Percentiles rank a stretch among this genome's conserved stretches.
Conservation (phyloP, 2,329 filamentous ascomycete species). For the Diaporthe destruens region DNA sequence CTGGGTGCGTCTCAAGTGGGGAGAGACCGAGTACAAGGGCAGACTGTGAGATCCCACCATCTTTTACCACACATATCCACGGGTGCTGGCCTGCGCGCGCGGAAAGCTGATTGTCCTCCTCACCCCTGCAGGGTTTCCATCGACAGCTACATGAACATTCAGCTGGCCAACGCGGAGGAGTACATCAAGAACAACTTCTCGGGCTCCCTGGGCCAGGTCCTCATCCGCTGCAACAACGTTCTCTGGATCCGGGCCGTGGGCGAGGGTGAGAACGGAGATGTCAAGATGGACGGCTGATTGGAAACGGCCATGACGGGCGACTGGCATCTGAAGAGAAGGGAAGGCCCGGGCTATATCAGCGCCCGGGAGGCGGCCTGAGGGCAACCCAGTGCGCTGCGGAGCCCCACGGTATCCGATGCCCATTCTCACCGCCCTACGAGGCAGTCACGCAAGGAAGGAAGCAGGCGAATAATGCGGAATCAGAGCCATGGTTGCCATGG, state of each 20-base stretch:
- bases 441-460: background rate
- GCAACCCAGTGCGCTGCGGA: background rate
- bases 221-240: conserved; percentile 96
- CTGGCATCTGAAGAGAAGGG: background rate
- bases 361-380: background rate
- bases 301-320: conserved; percentile 5
- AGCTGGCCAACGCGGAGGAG: conserved; percentile 91
- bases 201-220: conserved; percentile 86
- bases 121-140: conserved; percentile 70
- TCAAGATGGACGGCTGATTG: conserved; percentile 69
- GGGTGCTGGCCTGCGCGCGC: no score
- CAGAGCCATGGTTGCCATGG: conserved; percentile 1
- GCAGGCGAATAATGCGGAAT: background rate
- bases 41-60: conserved; percentile 62
- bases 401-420: background rate
- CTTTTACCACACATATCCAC: background rate
- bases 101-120: background rate
- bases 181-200: conserved; percentile 90
- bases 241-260: conserved; percentile 81
- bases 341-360: background rate
- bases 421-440: background rate
- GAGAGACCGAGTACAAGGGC: conserved; percentile 97
- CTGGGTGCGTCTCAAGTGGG: conserved; percentile 96
- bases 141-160: conserved; percentile 99
- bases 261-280: conserved; percentile 64